Evolutionary conservation across 768 basidiomycete genomes (phyloP).

Genomic region (Leccinellum albellum): DNA sequence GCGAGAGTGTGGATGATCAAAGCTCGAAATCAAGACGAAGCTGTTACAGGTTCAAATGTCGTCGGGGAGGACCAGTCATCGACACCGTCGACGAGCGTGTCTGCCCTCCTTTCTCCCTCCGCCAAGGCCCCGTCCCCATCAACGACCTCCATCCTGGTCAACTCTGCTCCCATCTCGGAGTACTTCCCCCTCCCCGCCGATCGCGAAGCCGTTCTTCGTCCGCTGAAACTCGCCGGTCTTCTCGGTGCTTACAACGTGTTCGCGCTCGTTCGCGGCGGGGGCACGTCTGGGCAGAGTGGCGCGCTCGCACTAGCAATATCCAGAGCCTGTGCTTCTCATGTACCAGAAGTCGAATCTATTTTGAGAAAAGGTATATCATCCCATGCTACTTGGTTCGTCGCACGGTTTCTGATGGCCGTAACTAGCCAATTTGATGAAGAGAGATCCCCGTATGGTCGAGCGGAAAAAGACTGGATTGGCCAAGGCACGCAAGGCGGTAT

Average conservation of each 20-base stretch:
- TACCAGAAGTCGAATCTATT: slow-evolving; percentile 58
- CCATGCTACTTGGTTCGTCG: background rate
- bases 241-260: slow-evolving; percentile 82
- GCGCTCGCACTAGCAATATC: slow-evolving; percentile 77
- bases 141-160: slow-evolving; percentile 73
- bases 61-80: background rate
- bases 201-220: slow-evolving; percentile 77
- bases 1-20: slow-evolving; percentile 94
- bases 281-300: slow-evolving; percentile 89
- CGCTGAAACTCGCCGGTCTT: slow-evolving; percentile 78
- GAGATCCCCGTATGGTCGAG: slow-evolving; percentile 98
- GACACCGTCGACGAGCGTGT: slow-evolving; percentile 5
- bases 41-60: slow-evolving; percentile 28
- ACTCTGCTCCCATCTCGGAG: slow-evolving; percentile 71
- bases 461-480: slow-evolving; percentile 93
- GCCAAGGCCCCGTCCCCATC: slow-evolving; percentile 35
- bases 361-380: slow-evolving; percentile 61
- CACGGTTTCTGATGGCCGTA: background rate
- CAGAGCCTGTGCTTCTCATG: slow-evolving; percentile 69
- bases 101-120: slow-evolving; percentile 17
- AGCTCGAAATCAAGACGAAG: slow-evolving; percentile 30
- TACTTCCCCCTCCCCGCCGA: slow-evolving; percentile 78
- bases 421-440: slow-evolving; percentile 76
- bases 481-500: slow-evolving; percentile 88
- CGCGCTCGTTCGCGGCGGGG: slow-evolving; percentile 78